These are phyloP conservation scores for Musa balbisiana DNA, from an alignment of 202 grass and related monocot genomes.

Conservation along the genomic window DNA sequence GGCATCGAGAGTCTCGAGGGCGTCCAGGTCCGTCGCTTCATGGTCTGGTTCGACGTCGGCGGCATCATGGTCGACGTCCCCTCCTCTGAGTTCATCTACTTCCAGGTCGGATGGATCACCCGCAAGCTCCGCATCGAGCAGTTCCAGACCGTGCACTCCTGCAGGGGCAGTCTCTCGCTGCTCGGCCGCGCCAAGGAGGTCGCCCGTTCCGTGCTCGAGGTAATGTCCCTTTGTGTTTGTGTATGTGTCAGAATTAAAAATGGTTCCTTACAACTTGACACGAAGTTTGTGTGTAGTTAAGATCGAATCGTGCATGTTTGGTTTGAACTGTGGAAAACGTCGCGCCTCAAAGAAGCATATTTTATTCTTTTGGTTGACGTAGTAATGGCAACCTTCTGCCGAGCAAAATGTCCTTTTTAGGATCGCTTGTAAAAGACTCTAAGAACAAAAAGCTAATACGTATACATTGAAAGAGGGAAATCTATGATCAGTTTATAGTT, in stretches of 20 bases:
- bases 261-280: no score
- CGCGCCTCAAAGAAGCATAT: not conserved
- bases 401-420: no score
- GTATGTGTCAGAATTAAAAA: not conserved
- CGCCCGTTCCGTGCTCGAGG: slow-evolving; percentile 36
- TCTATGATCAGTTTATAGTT: no score
- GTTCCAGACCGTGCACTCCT: slow-evolving; percentile 59
- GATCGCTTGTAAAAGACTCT: no score
- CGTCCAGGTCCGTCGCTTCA: slow-evolving; percentile 66
- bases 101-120: slow-evolving; percentile 77
- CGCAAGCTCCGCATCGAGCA: slow-evolving; percentile 60
- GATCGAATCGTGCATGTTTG: no score
- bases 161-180: slow-evolving; percentile 35
- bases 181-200: slow-evolving; percentile 33
- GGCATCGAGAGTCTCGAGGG: slow-evolving; percentile 42
- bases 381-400: no score
- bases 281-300: no score
- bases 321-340: no score
- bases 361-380: not conserved
- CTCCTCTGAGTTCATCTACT: slow-evolving; percentile 63
- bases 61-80: slow-evolving; percentile 79
- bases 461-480: no score
- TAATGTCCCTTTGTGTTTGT: not conserved
- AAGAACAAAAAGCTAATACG: no score
- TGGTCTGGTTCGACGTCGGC: slow-evolving; percentile 63